These are phyloP conservation scores for Pseudomassariella vexata DNA, from an alignment of 2,329 filamentous ascomycete species.

Conservation along the genomic window DNA sequence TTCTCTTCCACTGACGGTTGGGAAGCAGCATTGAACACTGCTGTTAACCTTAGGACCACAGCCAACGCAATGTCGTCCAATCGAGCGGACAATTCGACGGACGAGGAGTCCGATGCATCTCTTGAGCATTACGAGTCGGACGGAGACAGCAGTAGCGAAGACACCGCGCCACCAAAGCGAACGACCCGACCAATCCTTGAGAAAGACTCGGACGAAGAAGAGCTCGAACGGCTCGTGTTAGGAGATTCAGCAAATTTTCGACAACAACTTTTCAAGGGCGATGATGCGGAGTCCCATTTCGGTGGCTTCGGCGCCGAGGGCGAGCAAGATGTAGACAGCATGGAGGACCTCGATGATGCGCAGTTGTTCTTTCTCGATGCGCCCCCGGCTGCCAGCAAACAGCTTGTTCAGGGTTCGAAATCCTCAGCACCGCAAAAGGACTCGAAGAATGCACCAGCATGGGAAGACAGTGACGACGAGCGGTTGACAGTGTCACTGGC, in stretches of 20 bases:
- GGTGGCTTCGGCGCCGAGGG: conserved; percentile 28
- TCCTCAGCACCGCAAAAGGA: conserved; percentile 9
- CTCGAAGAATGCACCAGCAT: conserved; percentile 51
- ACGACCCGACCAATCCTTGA: conserved; percentile 35
- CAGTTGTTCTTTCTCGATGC: conserved; percentile 84
- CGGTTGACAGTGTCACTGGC: conserved; percentile 78
- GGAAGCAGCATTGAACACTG: no score
- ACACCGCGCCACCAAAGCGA: conserved; percentile 17
- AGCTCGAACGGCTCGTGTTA: conserved; percentile 82
- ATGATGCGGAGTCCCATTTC: conserved; percentile 26
- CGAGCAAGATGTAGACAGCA: conserved; percentile 37
- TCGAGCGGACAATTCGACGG: conserved; percentile 1
- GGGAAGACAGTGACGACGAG: conserved; percentile 97
- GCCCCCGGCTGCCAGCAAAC: conserved; percentile 28
- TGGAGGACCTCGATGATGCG: conserved; percentile 68
- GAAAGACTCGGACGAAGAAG: conserved; percentile 78
- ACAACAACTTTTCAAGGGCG: conserved; percentile 60
- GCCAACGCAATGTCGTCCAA: conserved; percentile 6
- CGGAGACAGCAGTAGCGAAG: conserved; percentile 18
- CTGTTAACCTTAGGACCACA: no score
- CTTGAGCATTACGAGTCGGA: conserved; percentile 10
- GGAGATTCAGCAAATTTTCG: conserved; percentile 82
- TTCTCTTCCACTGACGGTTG: no score
- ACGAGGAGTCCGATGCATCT: conserved; percentile 12
- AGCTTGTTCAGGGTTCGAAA: conserved; percentile 18